phyloP scores from a whole-genome alignment of 1,284 basidiomycete genomes.

The Sphaerobolus stellatus region DNA sequence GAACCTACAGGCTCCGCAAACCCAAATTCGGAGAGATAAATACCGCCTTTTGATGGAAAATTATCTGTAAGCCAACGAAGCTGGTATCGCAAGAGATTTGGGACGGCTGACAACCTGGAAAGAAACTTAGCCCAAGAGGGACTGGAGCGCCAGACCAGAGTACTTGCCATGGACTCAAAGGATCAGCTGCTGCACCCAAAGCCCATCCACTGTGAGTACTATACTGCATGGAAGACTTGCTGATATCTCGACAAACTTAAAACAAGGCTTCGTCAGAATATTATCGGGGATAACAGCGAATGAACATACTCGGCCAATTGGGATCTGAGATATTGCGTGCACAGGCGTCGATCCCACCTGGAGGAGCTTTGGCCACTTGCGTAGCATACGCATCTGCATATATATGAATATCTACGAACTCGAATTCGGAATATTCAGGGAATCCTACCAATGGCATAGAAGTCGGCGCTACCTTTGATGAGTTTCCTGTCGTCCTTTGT shows the following conservation, averaged over 20 bases:
- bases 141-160: neutral
- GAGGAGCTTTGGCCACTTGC: conserved; percentile 36
- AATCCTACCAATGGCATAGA: conserved; percentile 39
- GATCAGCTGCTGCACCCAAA: conserved; percentile 41
- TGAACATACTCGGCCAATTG: conserved; percentile 42
- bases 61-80: conserved; percentile 5
- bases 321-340: conserved; percentile 39
- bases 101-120: neutral
- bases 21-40: conserved; percentile 46
- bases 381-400: conserved; percentile 35
- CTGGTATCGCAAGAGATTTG: conserved; percentile 2
- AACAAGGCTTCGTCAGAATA: neutral
- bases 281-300: neutral
- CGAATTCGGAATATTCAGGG: neutral
- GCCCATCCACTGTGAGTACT: conserved; percentile 46
- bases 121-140: neutral
- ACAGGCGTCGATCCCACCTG: conserved; percentile 41
- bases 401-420: neutral
- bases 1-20: conserved; percentile 36
- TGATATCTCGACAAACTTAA: conserved; percentile 23
- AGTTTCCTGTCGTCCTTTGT: conserved; percentile 43
- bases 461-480: conserved; percentile 46
- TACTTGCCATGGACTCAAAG: conserved; percentile 21
- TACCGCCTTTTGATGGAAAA: conserved; percentile 4
- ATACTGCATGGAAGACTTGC: conserved; percentile 26